Base-by-base conservation (phyloP, 805 yeast genomes). In the Ogataea angusta region DNA sequence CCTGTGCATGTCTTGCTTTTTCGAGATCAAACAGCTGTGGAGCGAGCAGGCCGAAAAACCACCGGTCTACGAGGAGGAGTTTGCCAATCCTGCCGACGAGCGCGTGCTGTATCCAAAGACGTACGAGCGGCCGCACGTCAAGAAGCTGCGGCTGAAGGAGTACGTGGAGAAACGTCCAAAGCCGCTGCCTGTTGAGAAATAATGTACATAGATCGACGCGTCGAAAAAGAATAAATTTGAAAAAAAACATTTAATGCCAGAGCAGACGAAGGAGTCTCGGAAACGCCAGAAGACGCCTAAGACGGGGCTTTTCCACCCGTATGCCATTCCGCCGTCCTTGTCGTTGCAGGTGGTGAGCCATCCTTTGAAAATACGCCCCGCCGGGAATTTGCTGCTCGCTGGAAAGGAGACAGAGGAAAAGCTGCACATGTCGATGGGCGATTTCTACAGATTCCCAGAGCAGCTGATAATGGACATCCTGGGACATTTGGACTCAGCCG, bases 1-100 rank as follows among this genome's bases (percentile, higher is more conserved):
- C 42, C 71, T 91, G 54, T 91, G 99, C 66, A 87, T 88, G 95
- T 77, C 85, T 57, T 91, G 99, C 68, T 90, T 87, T 43, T 78
- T 75, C 23, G 89, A 89, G 59, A 84, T 93, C 57, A 82, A 78
- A 60, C 69, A 75, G 42, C 70, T 83, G 31, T 87, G 96, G 86
- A 66, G 64, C 26, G 69, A 71, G 14, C 53, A 60, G 36, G 59
- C 54, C 21, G 62, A 42, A 4, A 54, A 48, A 46, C 49, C 42
- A 40, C 57, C 47, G 27, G 56, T 59, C 46, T 69, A 52, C 53
- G 57, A 51, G 40, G 70, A 67, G 46, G 71, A 76, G 51, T 70
- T 76, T 56, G 51, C 52, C 33, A 78, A 80, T 49, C 74, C 78
- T 14, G 60, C 73, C 14, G 95, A 85, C 62, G 77, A 75, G 56